These are phyloP conservation scores for Exophiala aquamarina DNA, from an alignment of 2,329 filamentous ascomycete species.

Conservation along the genomic window DNA sequence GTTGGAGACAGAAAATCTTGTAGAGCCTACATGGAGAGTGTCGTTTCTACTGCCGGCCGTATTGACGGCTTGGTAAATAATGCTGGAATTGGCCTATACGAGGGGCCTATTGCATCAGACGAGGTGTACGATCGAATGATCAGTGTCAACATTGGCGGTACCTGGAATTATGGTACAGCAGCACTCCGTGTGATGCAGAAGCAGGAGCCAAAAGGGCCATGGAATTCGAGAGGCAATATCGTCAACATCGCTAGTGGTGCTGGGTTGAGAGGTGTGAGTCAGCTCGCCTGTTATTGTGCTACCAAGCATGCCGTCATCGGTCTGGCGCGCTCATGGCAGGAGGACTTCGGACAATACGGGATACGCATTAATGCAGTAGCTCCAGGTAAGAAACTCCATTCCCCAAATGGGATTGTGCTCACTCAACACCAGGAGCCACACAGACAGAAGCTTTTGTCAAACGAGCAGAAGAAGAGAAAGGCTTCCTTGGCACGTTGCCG, in stretches of 20 bases:
- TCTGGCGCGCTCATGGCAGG: conserved; percentile 41
- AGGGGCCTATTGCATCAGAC: conserved; percentile 45
- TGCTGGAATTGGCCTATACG: conserved; percentile 36
- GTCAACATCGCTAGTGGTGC: conserved; percentile 22
- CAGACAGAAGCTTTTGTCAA: conserved; percentile 15
- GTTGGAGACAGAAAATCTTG: conserved; percentile 2
- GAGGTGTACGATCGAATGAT: conserved; percentile 44
- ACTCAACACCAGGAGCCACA: conserved; percentile 8
- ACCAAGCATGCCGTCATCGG: conserved; percentile 47
- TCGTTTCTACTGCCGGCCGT: conserved; percentile 53
- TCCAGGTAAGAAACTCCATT: conserved; percentile 12
- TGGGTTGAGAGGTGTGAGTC: conserved; percentile 12
- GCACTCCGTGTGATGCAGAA: conserved; percentile 46
- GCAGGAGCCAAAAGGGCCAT: conserved; percentile 36
- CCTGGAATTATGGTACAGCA: conserved; percentile 45
- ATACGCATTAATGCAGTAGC: conserved; percentile 39
- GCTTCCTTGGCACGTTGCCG: conserved; percentile 15
- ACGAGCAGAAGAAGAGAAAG: conserved; percentile 14
- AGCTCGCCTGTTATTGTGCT: conserved; percentile 41
- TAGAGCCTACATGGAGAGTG: conserved; percentile 45
- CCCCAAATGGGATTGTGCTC: background rate
- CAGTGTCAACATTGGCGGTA: conserved; percentile 46
- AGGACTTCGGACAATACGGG: conserved; percentile 32
- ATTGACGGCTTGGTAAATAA: conserved; percentile 33
- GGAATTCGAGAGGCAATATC: conserved; percentile 14